Evolutionary conservation across 2,329 filamentous ascomycete genomes (phyloP).

Genomic region (Periconia sp.): DNA sequence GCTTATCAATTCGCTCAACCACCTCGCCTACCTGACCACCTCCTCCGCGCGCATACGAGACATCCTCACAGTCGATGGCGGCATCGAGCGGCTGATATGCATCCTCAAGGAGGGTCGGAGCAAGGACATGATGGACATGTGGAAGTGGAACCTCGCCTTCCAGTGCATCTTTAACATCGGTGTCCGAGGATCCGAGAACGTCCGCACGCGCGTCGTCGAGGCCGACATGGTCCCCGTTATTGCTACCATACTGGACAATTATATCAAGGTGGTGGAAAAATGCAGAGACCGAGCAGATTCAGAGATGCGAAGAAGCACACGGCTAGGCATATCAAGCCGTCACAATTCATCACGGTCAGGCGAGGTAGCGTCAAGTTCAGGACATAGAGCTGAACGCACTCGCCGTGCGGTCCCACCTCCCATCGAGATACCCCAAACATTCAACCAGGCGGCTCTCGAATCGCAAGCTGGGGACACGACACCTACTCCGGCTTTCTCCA

Average conservation of each 20-base stretch:
- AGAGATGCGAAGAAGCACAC: constrained; percentile 70
- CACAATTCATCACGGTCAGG: constrained; percentile 50
- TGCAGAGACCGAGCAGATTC: constrained; percentile 84
- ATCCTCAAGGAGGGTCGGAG: constrained; percentile 97
- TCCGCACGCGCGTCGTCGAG: constrained; percentile 93
- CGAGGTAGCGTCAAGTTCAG: constrained; percentile 42
- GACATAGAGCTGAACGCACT: constrained; percentile 52
- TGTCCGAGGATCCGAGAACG: constrained; percentile 90
- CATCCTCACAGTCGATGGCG: constrained; percentile 97
- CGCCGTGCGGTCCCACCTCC: constrained; percentile 84
- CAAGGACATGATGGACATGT: constrained; percentile 99
- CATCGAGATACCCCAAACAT: constrained; percentile 73
- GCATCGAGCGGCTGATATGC: constrained; percentile 93
- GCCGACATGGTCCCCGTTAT: constrained; percentile 99
- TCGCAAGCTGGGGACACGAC: constrained; percentile 64
- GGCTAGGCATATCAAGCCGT: constrained; percentile 45
- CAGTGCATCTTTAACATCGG: constrained; percentile 99
- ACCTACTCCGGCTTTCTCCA: constrained; percentile 66
- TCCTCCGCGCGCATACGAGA: constrained; percentile 97
- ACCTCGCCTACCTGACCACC: constrained; percentile 96
- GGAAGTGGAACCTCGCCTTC: constrained; percentile 99
- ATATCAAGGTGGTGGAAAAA: constrained; percentile 94
- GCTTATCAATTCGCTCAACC: constrained; percentile 98
- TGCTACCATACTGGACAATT: constrained; percentile 96
- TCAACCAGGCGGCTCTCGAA: constrained; percentile 57